Base-by-base conservation (phyloP, 257 asterid genomes). In the Salvia hispanica region DNA sequence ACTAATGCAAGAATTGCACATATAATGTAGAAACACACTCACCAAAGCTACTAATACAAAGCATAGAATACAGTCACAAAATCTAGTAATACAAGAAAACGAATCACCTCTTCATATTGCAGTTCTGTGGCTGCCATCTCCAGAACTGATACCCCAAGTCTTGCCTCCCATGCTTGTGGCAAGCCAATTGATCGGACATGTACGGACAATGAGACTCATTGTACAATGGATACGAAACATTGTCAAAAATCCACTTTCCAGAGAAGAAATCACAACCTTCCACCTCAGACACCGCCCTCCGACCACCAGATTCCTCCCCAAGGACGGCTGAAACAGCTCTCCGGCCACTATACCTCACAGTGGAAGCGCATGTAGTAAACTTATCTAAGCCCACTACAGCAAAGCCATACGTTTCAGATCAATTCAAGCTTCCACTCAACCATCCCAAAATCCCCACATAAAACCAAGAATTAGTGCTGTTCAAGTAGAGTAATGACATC, bases 341-440 rank as follows among this genome's bases (percentile, higher is more conserved):
- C 77, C 84, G 78, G 58, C 95, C 95, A 74, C 81, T 78, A 54
- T 94, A 94, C 78, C 78, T 72, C 58, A 85, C 84, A 25, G 95
- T 94, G 61, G 88, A 75, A 10, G 74, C 68, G 67, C 98, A 92
- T 44, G 50, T 79, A 44, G 90, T 85, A 25, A 62, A 79, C 72
- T 82, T 84, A 77, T 92, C 88, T 76, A 90, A 60, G 45, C 72
- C 73, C 64, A 58, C 95, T 90, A 66, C 72, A 36, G 0, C 11
- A 51, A 51, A 60, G 50, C 66, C 59, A 50, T 66, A 64, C n/a
- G 31, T 36, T 48, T 60, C 25, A 55, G 13, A 74, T 16, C 33
- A 50, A 50, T 9, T 4, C 48, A 45, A 36, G 53, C 44, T 45
- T 62, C 56, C 77, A 73, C 5, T 10, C 39, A 9, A 40, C 36